Evolutionary conservation across 2,329 filamentous ascomycete genomes (phyloP).

Genomic region (Talaromyces verruculosus): DNA sequence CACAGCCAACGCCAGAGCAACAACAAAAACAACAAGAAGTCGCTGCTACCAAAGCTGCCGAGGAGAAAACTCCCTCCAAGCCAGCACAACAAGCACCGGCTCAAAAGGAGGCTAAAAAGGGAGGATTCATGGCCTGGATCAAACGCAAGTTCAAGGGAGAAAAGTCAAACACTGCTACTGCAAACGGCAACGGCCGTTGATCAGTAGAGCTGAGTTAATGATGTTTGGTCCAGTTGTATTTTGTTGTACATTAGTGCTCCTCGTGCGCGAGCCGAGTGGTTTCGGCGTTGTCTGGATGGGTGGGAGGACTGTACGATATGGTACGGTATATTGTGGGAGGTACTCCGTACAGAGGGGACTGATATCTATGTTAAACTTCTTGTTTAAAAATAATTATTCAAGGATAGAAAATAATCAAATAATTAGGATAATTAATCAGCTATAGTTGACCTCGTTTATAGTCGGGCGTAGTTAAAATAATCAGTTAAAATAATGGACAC

Average conservation of each 20-base stretch:
- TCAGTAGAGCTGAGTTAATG: neutral
- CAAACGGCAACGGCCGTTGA: conserved; percentile 1
- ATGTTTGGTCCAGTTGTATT: neutral
- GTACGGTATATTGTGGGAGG: neutral
- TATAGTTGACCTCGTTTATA: neutral
- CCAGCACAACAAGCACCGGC: neutral
- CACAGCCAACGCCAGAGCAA: conserved; percentile 4
- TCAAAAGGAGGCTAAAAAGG: conserved; percentile 20
- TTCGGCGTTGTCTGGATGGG: neutral
- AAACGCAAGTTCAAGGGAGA: conserved; percentile 23
- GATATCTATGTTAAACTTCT: neutral
- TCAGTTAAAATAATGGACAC: neutral
- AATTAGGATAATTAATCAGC: neutral
- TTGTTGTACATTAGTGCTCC: conserved; percentile 5
- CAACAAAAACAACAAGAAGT: conserved; percentile 6
- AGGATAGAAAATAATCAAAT: neutral
- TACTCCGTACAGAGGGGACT: neutral
- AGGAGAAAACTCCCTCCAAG: neutral
- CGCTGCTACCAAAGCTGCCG: neutral
- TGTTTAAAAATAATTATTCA: neutral
- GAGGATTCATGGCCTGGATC: conserved; percentile 22
- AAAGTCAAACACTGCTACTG: conserved; percentile 9
- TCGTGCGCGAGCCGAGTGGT: conserved; percentile 7
- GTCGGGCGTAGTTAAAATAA: neutral
- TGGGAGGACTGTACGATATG: neutral